Evolutionary conservation across 2,329 filamentous ascomycete species (phyloP).

Genomic region (Sarocladiaceae sp.): DNA sequence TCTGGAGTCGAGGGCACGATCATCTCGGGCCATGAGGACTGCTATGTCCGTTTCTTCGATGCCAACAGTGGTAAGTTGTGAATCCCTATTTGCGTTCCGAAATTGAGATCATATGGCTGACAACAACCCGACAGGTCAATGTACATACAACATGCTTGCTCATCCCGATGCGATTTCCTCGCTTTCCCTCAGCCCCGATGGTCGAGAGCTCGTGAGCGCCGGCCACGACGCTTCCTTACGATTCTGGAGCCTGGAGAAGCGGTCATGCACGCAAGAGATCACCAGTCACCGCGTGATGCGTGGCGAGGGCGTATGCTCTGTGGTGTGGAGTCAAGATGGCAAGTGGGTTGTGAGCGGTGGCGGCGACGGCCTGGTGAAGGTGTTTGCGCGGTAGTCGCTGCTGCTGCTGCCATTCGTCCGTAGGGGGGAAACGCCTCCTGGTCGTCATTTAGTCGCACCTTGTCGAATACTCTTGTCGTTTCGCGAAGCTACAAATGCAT

Average conservation of each 20-base stretch:
- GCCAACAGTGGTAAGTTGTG: conserved; percentile 84
- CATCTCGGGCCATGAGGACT: conserved; percentile 94
- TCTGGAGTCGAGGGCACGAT: conserved; percentile 87
- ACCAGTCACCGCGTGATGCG: conserved; percentile 90
- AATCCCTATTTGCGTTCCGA: background rate
- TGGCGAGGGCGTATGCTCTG: conserved; percentile 88
- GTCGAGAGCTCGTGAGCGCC: conserved; percentile 87
- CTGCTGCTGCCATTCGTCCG: too few relatives aligned
- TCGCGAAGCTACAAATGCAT: too few relatives aligned
- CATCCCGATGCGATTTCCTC: conserved; percentile 91
- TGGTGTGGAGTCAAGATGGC: conserved; percentile 93
- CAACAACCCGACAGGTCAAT: conserved; percentile 78
- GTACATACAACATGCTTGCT: conserved; percentile 97
- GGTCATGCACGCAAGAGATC: conserved; percentile 91
- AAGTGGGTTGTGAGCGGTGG: conserved; percentile 91
- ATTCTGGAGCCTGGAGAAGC: conserved; percentile 96
- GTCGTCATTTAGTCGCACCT: too few relatives aligned
- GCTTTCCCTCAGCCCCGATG: conserved; percentile 86
- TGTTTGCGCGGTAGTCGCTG: conserved; percentile 63
- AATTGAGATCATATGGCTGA: conserved; percentile 13
- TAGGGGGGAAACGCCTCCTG: too few relatives aligned
- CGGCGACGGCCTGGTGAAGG: conserved; percentile 93
- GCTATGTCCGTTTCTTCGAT: conserved; percentile 94
- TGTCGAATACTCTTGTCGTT: too few relatives aligned
- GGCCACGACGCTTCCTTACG: conserved; percentile 92